Conservation (phyloP, 805 yeast genomes). For the Starmerella bacillaris region DNA sequence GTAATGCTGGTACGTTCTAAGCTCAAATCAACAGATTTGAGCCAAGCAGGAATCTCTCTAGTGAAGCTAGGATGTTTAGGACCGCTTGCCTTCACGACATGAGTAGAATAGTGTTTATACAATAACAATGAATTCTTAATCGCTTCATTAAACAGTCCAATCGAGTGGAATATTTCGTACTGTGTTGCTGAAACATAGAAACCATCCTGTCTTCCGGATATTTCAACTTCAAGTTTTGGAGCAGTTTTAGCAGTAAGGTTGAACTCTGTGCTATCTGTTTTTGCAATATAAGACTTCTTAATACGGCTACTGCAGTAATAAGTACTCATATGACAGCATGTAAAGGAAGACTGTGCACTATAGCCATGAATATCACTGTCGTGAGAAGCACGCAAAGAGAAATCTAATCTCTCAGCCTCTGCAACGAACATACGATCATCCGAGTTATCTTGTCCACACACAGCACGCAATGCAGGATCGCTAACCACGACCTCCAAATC, state of each 20-base stretch:
- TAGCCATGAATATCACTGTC: constrained; percentile 6
- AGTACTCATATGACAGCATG: constrained; percentile 6
- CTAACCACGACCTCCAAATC: constrained; percentile 12
- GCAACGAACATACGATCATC: constrained; percentile 21
- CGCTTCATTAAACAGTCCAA: constrained; percentile 15
- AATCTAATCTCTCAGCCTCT: constrained; percentile 20
- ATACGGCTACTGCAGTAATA: constrained; percentile 21
- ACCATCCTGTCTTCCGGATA: constrained; percentile 16
- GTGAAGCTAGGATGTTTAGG: constrained; percentile 2
- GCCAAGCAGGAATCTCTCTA: constrained; percentile 16
- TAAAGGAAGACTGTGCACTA: constrained; percentile 9
- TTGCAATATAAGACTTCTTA: constrained; percentile 18
- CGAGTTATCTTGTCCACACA: constrained; percentile 9
- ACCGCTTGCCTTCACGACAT: background rate
- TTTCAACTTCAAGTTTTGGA: constrained; percentile 19
- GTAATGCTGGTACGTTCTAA: constrained; percentile 7
- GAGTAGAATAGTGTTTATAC: too few species aligned
- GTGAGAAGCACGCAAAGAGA: constrained; percentile 21
- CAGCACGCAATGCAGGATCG: constrained; percentile 16
- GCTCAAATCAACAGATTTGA: constrained; percentile 7
- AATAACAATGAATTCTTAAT: background rate
- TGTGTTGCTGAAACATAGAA: constrained; percentile 19
- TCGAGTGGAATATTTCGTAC: constrained; percentile 21
- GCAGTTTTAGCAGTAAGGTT: constrained; percentile 16
- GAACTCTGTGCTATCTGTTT: constrained; percentile 15